Conservation (phyloP, 2,329 filamentous ascomycete genomes). For the Colletotrichum siamense region DNA sequence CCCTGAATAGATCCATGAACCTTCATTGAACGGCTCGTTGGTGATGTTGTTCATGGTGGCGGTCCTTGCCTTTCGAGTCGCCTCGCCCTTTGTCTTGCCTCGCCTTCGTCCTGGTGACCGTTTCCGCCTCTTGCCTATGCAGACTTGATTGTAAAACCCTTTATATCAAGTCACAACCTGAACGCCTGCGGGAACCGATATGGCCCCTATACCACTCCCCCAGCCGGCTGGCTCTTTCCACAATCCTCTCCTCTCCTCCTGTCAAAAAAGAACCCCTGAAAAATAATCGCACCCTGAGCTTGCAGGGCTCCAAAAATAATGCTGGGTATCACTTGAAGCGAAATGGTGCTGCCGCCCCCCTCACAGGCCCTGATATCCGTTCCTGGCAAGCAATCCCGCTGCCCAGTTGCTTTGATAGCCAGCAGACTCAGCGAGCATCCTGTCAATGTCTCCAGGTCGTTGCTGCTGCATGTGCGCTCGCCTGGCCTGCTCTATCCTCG, state of each 20-base stretch:
- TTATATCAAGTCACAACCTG: background rate
- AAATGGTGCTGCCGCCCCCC: background rate
- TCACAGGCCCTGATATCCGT: slow-evolving; percentile 20
- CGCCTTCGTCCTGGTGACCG: background rate
- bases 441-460: slow-evolving; percentile 20
- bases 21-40: background rate
- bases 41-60: background rate
- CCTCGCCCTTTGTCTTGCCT: background rate
- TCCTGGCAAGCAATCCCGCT: slow-evolving; percentile 22
- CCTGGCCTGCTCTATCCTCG: slow-evolving; percentile 20
- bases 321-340: slow-evolving; percentile 23
- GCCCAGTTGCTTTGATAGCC: slow-evolving; percentile 23
- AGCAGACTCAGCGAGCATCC: slow-evolving; percentile 22
- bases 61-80: background rate
- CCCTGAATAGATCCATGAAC: background rate
- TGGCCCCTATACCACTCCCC: background rate
- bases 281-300: slow-evolving; percentile 17
- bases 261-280: background rate
- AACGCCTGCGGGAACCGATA: slow-evolving; percentile 5
- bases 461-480: slow-evolving; percentile 23
- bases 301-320: slow-evolving; percentile 20
- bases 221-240: background rate
- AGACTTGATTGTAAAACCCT: background rate
- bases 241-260: background rate
- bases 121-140: background rate